Evolutionary conservation across 371 early-diverging fungal species (phyloP), one percentile per base, ranked within the genome.

Genomic region (Mortierella sp.): DNA sequence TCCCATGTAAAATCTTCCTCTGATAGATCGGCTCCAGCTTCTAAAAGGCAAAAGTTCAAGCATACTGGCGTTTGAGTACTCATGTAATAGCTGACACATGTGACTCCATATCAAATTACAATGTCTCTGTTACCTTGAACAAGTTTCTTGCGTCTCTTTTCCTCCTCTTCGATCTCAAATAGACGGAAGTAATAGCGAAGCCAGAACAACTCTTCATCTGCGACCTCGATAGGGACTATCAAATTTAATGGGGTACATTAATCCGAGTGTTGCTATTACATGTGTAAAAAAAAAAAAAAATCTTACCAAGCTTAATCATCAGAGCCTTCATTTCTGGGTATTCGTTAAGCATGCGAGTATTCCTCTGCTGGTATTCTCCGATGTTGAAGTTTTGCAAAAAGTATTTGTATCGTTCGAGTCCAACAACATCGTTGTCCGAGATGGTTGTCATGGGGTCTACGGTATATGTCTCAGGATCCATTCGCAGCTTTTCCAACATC

Each of bases 1-100:
- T 79, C 80, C 80, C 80, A 79, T n/a, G 80, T 75, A 35, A 79
- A 79, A 20, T 81, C 83, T 8, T 80, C 80, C 30, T 81, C 83
- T 18, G 83, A 75, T 47, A 70, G 60, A 43, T 70, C 76, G 1
- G 69, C 69, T 47, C 76, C 83, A 11, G 70, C 83, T 28, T 72
- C 83, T 81, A 64, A 5, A 64, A 35, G 2, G 62, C 22, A 49
- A 22, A 61, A 22, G n/a, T 18, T 22, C 18, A 5, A 22, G 26
- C 26, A 54, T 11, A 51, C 6, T 20, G 18, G 22, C 18, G 18
- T 9, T 59, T 45, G 30, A 16, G 11, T 10, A 26, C 45, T 43
- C 2, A 52, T 30, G 1, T 35, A n/a, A 35, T 35, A 18, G 5
- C 4, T 20, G 24, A 28, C 10, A 14, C 8, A 57, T 11, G 16